Evolutionary conservation across 108 stramenopile species (phyloP), one percentile per base, ranked within the genome.

Genomic region (Cyclostephanos invisitatus): DNA sequence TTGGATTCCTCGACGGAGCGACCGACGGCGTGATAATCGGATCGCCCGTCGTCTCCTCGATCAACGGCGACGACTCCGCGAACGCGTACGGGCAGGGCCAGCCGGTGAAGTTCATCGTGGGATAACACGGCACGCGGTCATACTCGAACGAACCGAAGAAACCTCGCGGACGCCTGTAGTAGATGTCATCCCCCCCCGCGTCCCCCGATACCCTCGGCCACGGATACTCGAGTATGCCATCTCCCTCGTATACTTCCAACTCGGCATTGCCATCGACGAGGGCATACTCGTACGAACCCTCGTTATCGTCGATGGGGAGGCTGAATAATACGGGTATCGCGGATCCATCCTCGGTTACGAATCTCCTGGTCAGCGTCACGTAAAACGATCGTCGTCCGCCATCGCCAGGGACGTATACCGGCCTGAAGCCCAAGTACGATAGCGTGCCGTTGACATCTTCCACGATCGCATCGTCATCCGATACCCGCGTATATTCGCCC

Each of bases 81-180:
- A 40, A 40, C 17, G 68, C 38, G 44, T 68, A 67, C 9, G 74
- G 74, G 54, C 74, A 75, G 0, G 74, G 74, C 74, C 74, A 75
- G 14, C 74, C 60, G 24, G 54, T 61, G 24, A 68, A 75, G 28
- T 75, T 51, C n/a, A 67, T 15, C 6, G 24, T 32, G 35, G 74
- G 74, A 29, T n/a, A 42, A 29, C 73, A 75, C 9, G 74, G 47
- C 5, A 28, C 20, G 40, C 50, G 49, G 3, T 67, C 51, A 24
- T 75, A 75, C 7, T 68, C 50, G 38, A 75, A 67, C 8, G 60
- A 28, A 8, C 67, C 66, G 9, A 75, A 48, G 27, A 68, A 68
- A n/a, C 74, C 67, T 12, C 67, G 56, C 22, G 74, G 74, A 10
- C 67, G 37, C 21, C 67, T 28, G 50, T 75, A 75, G 49, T 64